Percentiles rank a stretch among this genome's conserved stretches.
Evolutionary conservation across 805 yeast genomes (phyloP).

Genomic region (Candida ovalis): DNA sequence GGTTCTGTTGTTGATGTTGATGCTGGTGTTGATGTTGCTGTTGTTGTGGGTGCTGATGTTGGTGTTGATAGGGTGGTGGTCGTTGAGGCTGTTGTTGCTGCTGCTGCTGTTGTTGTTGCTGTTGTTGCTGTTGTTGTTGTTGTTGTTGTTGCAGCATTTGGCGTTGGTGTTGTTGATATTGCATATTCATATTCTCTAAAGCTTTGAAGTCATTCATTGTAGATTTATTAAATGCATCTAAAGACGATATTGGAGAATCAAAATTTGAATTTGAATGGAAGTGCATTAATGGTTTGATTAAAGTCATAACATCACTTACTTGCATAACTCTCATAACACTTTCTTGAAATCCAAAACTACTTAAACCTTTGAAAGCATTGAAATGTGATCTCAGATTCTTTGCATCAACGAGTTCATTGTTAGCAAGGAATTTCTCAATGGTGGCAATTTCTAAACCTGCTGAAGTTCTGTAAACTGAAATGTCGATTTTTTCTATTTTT

Average conservation of each 20-base stretch:
- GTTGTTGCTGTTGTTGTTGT: conserved; percentile 14
- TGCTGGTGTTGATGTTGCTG: conserved; percentile 3
- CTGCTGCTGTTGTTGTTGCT: conserved; percentile 7
- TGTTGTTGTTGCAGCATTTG: conserved; percentile 14
- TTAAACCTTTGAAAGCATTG: conserved; percentile 42
- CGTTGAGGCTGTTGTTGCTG: conserved; percentile 7
- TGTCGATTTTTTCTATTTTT: conserved; percentile 70
- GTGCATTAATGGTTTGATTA: conserved; percentile 58
- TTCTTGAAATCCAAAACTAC: conserved; percentile 61
- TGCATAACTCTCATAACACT: conserved; percentile 68
- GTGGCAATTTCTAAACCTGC: conserved; percentile 45
- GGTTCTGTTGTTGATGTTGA: neutral
- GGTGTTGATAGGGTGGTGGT: too few relatives aligned
- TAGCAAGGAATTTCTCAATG: conserved; percentile 37
- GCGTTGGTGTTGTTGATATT: conserved; percentile 18
- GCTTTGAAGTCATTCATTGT: conserved; percentile 17
- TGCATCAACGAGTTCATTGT: conserved; percentile 25
- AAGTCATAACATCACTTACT: conserved; percentile 74
- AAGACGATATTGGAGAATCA: conserved; percentile 47
- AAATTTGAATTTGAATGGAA: conserved; percentile 43
- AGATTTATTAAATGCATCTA: conserved; percentile 42
- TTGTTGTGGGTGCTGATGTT: conserved; percentile 8
- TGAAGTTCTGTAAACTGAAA: conserved; percentile 43
- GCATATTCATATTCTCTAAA: conserved; percentile 15
- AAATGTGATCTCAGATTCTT: conserved; percentile 16